Conservation (phyloP, 257 asterid species). For the Solanum chiquidenum region DNA sequence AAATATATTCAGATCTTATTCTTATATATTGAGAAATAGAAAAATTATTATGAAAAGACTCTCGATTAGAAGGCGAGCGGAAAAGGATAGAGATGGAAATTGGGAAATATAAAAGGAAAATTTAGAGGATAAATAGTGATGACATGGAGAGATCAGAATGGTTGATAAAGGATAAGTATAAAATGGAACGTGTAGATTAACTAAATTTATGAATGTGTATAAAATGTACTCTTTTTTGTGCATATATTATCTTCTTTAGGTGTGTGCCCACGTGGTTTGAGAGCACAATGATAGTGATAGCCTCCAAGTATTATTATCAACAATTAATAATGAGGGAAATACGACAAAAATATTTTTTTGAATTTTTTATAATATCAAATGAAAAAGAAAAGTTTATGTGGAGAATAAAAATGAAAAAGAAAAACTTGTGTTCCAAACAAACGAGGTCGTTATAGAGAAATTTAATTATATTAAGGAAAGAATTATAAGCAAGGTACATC, state of each 20-base stretch:
- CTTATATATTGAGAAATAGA: too few relatives aligned
- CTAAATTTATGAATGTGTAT: background rate
- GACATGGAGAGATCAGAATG: conserved; percentile 32
- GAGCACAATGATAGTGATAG: background rate
- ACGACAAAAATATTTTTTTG: background rate
- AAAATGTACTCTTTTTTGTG: background rate
- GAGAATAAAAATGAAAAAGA: background rate
- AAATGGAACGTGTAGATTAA: background rate
- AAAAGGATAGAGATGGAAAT: background rate
- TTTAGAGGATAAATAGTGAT: conserved; percentile 23
- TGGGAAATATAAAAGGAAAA: background rate
- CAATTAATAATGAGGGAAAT: background rate
- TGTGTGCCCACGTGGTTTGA: background rate
- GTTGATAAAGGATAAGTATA: conserved; percentile 45
- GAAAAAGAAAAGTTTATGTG: background rate
- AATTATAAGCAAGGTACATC: background rate
- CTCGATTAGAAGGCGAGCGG: fast-evolving
- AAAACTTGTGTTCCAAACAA: background rate
- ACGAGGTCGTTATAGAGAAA: background rate
- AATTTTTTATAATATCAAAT: background rate
- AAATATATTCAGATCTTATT: too few relatives aligned
- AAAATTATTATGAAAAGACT: fast-evolving
- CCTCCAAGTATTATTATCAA: background rate
- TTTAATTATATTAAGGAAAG: background rate
- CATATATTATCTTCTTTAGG: background rate